Percentiles rank a stretch among this genome's conserved stretches.
Evolutionary conservation across 306 rosid species (phyloP).

Genomic region (Abrus precatorius): DNA sequence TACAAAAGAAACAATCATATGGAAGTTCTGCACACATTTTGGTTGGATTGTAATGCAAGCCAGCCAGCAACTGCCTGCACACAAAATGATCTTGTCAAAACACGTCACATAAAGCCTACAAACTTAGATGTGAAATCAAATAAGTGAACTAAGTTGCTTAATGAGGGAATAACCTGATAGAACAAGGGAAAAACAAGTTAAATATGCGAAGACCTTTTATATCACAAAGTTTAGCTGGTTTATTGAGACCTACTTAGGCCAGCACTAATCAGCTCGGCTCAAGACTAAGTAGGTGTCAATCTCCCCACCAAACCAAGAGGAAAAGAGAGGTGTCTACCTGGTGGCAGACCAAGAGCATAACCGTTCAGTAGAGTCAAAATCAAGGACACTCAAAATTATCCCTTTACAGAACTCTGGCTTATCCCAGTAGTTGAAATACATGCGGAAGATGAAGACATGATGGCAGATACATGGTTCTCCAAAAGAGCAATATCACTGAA

Average conservation of each 20-base stretch:
- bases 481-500: constrained; percentile 52
- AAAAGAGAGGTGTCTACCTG: constrained; percentile 58
- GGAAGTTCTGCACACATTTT: constrained; percentile 59
- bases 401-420: constrained; percentile 48
- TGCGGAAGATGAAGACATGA: constrained; percentile 45
- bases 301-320: constrained; percentile 22
- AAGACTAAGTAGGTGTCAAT: constrained; percentile 7
- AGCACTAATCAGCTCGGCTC: not conserved
- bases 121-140: not conserved
- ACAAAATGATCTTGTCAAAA: constrained; percentile 30
- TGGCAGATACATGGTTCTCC: constrained; percentile 59
- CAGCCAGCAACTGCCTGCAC: constrained; percentile 60
- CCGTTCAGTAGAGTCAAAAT: constrained; percentile 49
- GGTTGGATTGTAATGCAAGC: constrained; percentile 50
- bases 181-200: not conserved
- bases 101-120: not conserved
- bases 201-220: not conserved
- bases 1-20: constrained; percentile 69
- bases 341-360: constrained; percentile 55
- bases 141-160: not conserved
- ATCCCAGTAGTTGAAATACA: constrained; percentile 49
- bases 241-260: constrained; percentile 2
- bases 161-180: not conserved
- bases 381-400: constrained; percentile 43
- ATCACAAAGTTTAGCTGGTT: not conserved